Conservation (phyloP, 179 eudicot species). For the Spergularia azorica region DNA sequence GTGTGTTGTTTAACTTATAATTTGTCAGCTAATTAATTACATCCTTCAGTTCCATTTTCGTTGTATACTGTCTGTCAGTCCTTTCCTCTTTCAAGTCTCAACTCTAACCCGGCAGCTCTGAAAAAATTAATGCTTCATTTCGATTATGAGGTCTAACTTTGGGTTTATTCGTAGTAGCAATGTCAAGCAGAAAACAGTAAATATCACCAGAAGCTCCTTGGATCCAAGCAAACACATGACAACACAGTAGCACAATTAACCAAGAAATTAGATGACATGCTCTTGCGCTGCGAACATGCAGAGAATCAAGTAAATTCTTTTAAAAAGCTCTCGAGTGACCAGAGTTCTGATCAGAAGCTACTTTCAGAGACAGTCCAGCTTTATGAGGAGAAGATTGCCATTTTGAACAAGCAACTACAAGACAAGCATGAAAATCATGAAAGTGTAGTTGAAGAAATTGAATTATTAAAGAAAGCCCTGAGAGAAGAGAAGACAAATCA, state of each 20-base stretch:
- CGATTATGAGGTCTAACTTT: constrained; percentile 27
- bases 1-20: constrained; percentile 36
- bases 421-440: constrained; percentile 33
- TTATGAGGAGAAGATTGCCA: constrained; percentile 38
- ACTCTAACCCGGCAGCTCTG: background rate
- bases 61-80: background rate
- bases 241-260: constrained; percentile 32
- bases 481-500: constrained; percentile 41
- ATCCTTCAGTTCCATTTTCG: background rate
- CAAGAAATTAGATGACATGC: constrained; percentile 38
- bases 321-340: constrained; percentile 40
- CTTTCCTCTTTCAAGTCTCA: background rate
- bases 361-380: constrained; percentile 39
- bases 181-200: constrained; percentile 54
- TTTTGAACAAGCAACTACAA: constrained; percentile 34
- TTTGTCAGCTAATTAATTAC: background rate
- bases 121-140: background rate
- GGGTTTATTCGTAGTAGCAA: constrained; percentile 45
- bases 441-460: constrained; percentile 33
- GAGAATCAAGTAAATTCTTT: constrained; percentile 41
- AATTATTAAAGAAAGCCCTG: constrained; percentile 37
- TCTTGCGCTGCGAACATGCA: constrained; percentile 31
- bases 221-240: constrained; percentile 38
- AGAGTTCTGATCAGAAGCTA: constrained; percentile 34
- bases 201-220: constrained; percentile 34